Conservation (phyloP, 257 asterid species). For the Datura wrightii region DNA sequence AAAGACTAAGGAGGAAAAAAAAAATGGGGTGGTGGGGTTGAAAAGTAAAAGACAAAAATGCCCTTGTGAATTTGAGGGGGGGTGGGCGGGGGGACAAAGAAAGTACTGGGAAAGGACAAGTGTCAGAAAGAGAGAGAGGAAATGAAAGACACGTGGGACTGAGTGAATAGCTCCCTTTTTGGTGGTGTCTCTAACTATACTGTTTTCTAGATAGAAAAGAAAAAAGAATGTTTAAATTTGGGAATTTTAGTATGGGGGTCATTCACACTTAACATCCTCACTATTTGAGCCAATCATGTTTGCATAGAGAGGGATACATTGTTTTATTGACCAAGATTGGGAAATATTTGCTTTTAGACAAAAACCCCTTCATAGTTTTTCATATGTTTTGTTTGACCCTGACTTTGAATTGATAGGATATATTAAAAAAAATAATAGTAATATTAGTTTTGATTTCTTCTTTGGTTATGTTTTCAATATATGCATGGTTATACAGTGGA, state of each 20-base stretch:
- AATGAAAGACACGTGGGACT: constrained; percentile 69
- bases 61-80: constrained; percentile 29
- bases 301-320: neutral
- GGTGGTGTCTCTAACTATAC: constrained; percentile 48
- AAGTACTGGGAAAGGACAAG: constrained; percentile 58
- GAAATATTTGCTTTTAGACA: neutral
- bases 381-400: neutral
- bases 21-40: constrained; percentile 2
- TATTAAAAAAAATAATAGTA: too few species aligned
- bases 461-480: too few species aligned
- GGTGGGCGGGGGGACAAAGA: constrained; percentile 35
- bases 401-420: too few species aligned
- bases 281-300: neutral
- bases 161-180: constrained; percentile 55
- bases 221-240: neutral
- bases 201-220: constrained; percentile 4
- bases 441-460: too few species aligned
- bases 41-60: constrained; percentile 43
- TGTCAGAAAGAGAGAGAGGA: constrained; percentile 52
- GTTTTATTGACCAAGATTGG: neutral
- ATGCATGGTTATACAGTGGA: too few species aligned
- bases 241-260: neutral
- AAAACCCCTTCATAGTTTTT: neutral
- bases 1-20: constrained; percentile 28
- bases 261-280: neutral